A percentile compares a stretch with the other conserved stretches of the same genome.
Evolutionary conservation across 1,284 basidiomycete genomes (phyloP).

Genomic region (Trametes pubescens): DNA sequence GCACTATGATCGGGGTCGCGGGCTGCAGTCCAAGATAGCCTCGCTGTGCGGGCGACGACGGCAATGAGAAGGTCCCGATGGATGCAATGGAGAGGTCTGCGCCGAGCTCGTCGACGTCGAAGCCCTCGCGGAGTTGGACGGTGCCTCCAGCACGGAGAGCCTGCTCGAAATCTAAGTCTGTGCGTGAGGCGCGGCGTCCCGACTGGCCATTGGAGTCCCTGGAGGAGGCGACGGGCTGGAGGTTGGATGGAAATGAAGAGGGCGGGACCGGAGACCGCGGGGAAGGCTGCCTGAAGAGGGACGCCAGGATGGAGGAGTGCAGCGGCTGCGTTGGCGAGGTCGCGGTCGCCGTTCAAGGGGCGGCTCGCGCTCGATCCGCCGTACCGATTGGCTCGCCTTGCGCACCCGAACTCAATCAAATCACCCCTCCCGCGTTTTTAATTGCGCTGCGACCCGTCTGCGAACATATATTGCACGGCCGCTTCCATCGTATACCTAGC

Average conservation of each 20-base stretch:
- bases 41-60: conserved; percentile 39
- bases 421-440: not conserved
- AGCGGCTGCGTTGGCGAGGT: conserved; percentile 20
- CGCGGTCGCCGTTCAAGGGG: conserved; percentile 29
- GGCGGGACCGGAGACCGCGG: conserved; percentile 57
- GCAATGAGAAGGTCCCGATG: conserved; percentile 39
- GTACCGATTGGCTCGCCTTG: conserved; percentile 16
- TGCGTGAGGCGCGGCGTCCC: conserved; percentile 60
- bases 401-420: not conserved
- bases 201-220: conserved; percentile 53
- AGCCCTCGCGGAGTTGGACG: conserved; percentile 68
- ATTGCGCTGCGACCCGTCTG: conserved; percentile 6
- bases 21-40: conserved; percentile 43
- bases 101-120: conserved; percentile 73
- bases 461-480: conserved; percentile 16
- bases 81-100: conserved; percentile 47
- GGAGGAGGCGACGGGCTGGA: conserved; percentile 63
- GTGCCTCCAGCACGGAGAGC: conserved; percentile 72
- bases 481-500: conserved; percentile 15
- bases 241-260: conserved; percentile 59
- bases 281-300: conserved; percentile 47
- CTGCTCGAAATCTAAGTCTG: conserved; percentile 81
- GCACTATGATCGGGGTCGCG: conserved; percentile 62
- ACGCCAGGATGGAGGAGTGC: conserved; percentile 40
- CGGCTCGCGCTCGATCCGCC: conserved; percentile 17